Conservation (phyloP, 2,329 filamentous ascomycete genomes). For the Ophiocordyceps polyrhachis-furcata region DNA sequence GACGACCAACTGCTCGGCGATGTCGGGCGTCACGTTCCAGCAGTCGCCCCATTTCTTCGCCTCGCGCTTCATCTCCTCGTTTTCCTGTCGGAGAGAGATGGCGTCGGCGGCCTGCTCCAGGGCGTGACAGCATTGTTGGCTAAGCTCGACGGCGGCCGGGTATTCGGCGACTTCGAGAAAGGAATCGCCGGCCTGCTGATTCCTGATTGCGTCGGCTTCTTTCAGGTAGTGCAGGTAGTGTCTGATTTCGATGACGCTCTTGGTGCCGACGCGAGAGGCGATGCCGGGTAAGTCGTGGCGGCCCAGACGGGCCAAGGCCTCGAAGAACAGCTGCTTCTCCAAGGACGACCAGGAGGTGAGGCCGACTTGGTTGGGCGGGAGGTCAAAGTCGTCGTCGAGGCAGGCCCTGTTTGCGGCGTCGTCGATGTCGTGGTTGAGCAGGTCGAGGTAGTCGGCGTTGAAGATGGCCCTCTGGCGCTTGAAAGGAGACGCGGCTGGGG, state of each 20-base stretch:
- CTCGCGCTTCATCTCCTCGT: constrained; percentile 41
- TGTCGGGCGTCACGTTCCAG: constrained; percentile 42
- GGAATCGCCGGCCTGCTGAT: constrained; percentile 13
- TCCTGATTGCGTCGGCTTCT: constrained; percentile 23
- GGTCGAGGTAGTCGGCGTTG: constrained; percentile 26
- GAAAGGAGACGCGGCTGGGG: constrained; percentile 8
- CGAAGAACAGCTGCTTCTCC: constrained; percentile 58
- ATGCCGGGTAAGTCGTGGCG: constrained; percentile 43
- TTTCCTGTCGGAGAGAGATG: constrained; percentile 45
- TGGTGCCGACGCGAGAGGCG: constrained; percentile 43
- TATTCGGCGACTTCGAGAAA: constrained; percentile 33
- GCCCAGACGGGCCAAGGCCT: constrained; percentile 44
- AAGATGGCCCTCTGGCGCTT: constrained; percentile 26
- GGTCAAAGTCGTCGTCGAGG: constrained; percentile 11
- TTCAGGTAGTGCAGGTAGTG: constrained; percentile 50
- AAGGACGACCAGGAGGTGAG: constrained; percentile 46
- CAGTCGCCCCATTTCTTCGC: constrained; percentile 37
- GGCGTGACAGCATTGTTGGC: constrained; percentile 40
- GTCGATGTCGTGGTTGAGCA: constrained; percentile 39
- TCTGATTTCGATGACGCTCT: constrained; percentile 55
- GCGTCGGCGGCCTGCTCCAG: constrained; percentile 52
- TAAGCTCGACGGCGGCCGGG: constrained; percentile 56
- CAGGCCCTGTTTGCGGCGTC: constrained; percentile 25
- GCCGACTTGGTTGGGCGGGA: constrained; percentile 41
- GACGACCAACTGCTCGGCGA: constrained; percentile 14